Conservation (phyloP, 805 yeast genomes). For the Tetrapisispora pingtungensis region DNA sequence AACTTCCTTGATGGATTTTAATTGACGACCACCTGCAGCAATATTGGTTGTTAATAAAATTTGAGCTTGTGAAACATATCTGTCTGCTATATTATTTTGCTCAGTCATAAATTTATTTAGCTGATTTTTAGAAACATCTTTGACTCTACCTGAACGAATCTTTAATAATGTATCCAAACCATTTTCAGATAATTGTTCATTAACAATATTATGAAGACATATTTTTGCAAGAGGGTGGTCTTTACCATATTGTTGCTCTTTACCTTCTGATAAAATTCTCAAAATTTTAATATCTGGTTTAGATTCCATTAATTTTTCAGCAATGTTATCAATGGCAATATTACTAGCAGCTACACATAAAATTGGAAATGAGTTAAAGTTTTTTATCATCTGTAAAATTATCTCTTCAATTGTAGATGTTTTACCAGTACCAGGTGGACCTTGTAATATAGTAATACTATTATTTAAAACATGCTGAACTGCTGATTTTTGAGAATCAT, state of each 20-base stretch:
- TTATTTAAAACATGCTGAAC: slow-evolving; percentile 42
- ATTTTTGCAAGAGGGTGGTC: slow-evolving; percentile 49
- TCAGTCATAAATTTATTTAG: slow-evolving; percentile 41
- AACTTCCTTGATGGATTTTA: slow-evolving; percentile 43
- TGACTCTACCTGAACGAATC: slow-evolving; percentile 34
- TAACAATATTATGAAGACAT: slow-evolving; percentile 54
- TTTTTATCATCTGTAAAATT: slow-evolving; percentile 44
- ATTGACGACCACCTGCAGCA: slow-evolving; percentile 57
- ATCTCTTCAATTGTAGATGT: slow-evolving; percentile 63
- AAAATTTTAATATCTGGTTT: slow-evolving; percentile 41
- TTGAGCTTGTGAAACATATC: slow-evolving; percentile 51
- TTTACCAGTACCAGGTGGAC: slow-evolving; percentile 80
- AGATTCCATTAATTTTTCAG: slow-evolving; percentile 49
- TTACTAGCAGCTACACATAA: slow-evolving; percentile 69
- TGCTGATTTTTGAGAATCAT: slow-evolving; percentile 50
- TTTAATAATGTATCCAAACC: slow-evolving; percentile 36
- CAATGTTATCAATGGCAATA: slow-evolving; percentile 67
- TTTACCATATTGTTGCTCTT: slow-evolving; percentile 49
- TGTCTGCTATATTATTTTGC: slow-evolving; percentile 37
- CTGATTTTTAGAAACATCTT: slow-evolving; percentile 35
- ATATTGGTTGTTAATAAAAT: slow-evolving; percentile 67
- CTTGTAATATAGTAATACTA: slow-evolving; percentile 51
- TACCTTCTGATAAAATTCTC: slow-evolving; percentile 49
- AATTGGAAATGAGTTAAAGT: slow-evolving; percentile 49
- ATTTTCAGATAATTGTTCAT: slow-evolving; percentile 38